Conservation (phyloP, 345 rosid species). For the Camelina neglecta region DNA sequence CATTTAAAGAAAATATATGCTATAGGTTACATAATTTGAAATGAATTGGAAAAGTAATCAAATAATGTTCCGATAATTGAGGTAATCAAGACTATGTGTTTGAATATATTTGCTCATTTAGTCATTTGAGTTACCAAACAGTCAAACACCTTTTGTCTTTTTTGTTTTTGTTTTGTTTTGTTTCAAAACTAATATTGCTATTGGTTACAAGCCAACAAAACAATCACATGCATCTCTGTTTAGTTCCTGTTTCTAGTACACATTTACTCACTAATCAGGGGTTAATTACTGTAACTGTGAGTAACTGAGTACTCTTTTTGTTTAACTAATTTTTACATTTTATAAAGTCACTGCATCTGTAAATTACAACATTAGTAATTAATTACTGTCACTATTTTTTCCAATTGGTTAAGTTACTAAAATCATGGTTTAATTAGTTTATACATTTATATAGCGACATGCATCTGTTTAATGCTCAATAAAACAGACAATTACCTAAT, state of each 20-base stretch:
- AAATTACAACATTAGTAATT: background rate
- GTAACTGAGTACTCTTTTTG: background rate
- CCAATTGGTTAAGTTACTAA: background rate
- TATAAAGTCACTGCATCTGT: too few species aligned
- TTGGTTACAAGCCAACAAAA: conserved; percentile 26
- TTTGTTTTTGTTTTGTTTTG: background rate
- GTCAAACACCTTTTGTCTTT: conserved; percentile 32
- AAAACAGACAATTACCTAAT: background rate
- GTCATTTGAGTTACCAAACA: background rate
- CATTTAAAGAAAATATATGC: background rate
- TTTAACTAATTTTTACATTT: background rate
- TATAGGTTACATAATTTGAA: background rate
- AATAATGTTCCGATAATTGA: conserved; percentile 30
- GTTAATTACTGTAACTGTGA: background rate
- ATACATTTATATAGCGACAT: background rate
- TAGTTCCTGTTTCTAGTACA: background rate
- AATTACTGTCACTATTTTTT: background rate
- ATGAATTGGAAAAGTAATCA: background rate
- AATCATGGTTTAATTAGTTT: background rate
- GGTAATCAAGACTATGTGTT: conserved; percentile 31
- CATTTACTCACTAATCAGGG: background rate
- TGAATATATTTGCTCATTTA: background rate
- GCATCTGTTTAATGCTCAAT: background rate
- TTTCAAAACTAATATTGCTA: conserved; percentile 1
- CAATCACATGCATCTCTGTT: conserved; percentile 33